Evolutionary conservation across 1,139 yeast species (phyloP), one percentile per base, ranked within the genome.

Genomic region (Yamadazyma sp.): DNA sequence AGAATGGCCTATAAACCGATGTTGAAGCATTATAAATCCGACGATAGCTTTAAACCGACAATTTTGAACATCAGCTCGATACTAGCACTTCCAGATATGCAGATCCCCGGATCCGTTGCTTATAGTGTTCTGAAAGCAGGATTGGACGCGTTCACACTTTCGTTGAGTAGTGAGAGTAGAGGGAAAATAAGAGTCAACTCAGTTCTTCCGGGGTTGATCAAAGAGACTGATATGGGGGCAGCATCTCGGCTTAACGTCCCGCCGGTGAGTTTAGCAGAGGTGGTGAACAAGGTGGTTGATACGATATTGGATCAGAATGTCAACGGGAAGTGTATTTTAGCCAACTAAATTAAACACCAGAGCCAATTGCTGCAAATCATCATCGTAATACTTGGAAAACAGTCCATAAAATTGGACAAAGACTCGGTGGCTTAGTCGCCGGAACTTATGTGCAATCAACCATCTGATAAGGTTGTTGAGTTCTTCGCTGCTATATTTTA

Each of bases 121-220:
- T 92, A 92, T 56, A 70, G 88, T 1, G 92, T 95, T 0, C 70
- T 88, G 35, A 92, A 92, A 56, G 85, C 89, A 0, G 97, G 95
- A 0, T 49, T 86, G 11, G 54, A 76, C 33, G 87, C 86, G 4
- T 84, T 88, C 50, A 77, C 95, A 0, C 61, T 66, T 32, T 65
- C 84, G 0, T 57, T 88, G 32, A 82, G 92, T 0, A 53, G 59
- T 3, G 98, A 92, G 50, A 59, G 85, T 41, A 73, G 72, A 9
- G 75, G 69, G 1, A 66, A 55, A 45, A 60, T 70, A 3, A 50
- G 87, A 28, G 83, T 85, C 29, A 83, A 84, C 51, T 70, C 85
- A 1, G 58, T 90, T 1, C 59, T 83, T 8, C 96, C 96, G 0
- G 95, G 95, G 0, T 65, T 87, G 17, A 79, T 88, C 1, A 49